These are phyloP conservation scores for Lasiodiplodia citricola DNA, from an alignment of 2,329 filamentous ascomycete species.

Conservation along the genomic window DNA sequence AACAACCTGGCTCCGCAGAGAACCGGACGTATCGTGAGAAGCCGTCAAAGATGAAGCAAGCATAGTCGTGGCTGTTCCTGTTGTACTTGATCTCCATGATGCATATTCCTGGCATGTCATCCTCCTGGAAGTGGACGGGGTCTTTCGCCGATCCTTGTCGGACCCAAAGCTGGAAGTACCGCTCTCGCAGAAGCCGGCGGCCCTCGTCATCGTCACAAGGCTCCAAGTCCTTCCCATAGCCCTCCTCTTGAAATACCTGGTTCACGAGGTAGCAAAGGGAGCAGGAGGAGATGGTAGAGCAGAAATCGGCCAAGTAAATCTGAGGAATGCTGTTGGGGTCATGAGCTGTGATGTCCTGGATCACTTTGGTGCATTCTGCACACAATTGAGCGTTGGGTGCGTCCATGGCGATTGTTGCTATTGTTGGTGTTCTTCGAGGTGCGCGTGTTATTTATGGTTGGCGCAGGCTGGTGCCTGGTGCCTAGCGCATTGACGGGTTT, in stretches of 20 bases:
- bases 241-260: background rate
- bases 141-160: background rate
- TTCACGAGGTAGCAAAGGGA: slow-evolving; percentile 9
- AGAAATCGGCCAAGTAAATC: background rate
- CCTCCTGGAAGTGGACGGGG: background rate
- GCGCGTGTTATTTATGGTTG: background rate
- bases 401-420: background rate
- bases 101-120: background rate
- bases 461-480: background rate
- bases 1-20: background rate
- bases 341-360: background rate
- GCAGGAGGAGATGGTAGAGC: background rate
- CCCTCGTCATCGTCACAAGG: background rate
- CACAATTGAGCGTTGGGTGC: background rate
- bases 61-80: background rate
- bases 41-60: background rate
- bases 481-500: background rate
- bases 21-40: background rate
- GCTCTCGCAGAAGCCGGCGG: background rate
- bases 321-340: background rate
- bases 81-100: slow-evolving; percentile 10
- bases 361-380: background rate
- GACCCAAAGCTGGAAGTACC: background rate
- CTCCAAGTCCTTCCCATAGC: slow-evolving; percentile 3
- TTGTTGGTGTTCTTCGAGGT: background rate